Base-by-base conservation (phyloP, 2,329 filamentous ascomycete genomes). In the Lachnellula cervina region DNA sequence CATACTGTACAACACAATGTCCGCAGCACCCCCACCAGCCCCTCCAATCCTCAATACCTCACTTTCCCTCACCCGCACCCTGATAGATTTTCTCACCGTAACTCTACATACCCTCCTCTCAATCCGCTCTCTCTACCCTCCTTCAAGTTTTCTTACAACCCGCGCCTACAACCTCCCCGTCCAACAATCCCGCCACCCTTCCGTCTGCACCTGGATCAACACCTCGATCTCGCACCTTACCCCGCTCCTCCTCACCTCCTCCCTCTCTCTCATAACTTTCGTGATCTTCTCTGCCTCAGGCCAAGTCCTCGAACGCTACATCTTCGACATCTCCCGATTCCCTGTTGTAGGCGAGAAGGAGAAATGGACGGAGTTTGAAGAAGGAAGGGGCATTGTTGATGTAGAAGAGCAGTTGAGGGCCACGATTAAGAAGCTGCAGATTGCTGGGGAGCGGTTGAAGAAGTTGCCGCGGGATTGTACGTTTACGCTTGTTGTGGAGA, bases 401-500 rank as follows among this genome's bases (percentile, higher is more conserved):
- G 76, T 93, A 5, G 81, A 89, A 51, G 86, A 92, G 72, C 84
- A 89, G 59, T 77, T 93, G 46, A 79, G 89, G 25, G 88, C 81
- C 2, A 83, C 83, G 0, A 74, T 93, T 62, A 74, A 80, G 52
- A 80, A 81, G 47, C 73, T 93, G 14, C 79, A 82, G 0, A 80
- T 83, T 56, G 78, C 81, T 3, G 82, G 78, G 8, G 78, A 83
- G 58, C 77, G 74, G 54, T 75, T 90, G 59, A 73, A 70, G 0
- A 71, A 77, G 0, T 68, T 91, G 21, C 87, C 88, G 0, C 71
- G 77, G 1, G 80, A 80, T 1, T 90, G 87, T 69, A 88, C 86
- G 0, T 93, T 89, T 69, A 89, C 87, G 0, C 70, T 93, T n/a
- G 86, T 85, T 0, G 79, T 93, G 42, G 89, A 93, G 70, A 69